A percentile compares a stretch with the other conserved stretches of the same genome.
phyloP scores from a whole-genome alignment of 345 rosid genomes.

The Aurinia saxatilis region DNA sequence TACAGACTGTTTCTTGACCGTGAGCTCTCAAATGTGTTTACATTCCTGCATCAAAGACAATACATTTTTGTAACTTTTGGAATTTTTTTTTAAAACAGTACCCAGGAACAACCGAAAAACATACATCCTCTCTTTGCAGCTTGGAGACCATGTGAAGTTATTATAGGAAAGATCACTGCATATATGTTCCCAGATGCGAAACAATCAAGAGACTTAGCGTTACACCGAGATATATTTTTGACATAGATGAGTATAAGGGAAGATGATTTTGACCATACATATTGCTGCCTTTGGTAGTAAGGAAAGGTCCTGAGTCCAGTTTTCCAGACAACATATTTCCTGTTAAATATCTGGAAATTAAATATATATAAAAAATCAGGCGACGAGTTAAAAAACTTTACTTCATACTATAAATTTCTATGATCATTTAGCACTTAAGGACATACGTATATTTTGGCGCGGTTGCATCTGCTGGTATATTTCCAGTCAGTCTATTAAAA shows the following conservation, averaged over 20 bases:
- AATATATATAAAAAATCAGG: too few relatives aligned
- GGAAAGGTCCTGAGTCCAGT: constrained; percentile 27
- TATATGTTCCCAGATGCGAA: background rate
- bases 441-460: constrained; percentile 25
- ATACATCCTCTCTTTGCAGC: constrained; percentile 24
- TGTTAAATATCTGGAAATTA: constrained; percentile 15
- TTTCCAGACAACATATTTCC: constrained; percentile 29
- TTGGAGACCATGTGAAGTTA: constrained; percentile 28
- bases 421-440: background rate
- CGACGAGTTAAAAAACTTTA: background rate
- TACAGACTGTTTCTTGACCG: constrained; percentile 19
- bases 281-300: constrained; percentile 30
- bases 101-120: background rate
- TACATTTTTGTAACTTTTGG: background rate
- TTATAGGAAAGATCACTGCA: constrained; percentile 33
- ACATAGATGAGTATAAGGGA: background rate
- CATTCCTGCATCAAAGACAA: constrained; percentile 6
- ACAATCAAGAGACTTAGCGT: background rate
- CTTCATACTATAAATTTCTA: background rate
- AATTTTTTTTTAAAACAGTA: too few relatives aligned
- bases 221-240: background rate
- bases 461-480: constrained; percentile 18
- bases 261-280: constrained; percentile 13
- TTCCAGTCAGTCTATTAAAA: constrained; percentile 26
- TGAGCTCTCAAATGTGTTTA: constrained; percentile 25